Percentiles rank a stretch among this genome's conserved stretches.
These are phyloP conservation scores for Citrullus amarus DNA, from an alignment of 306 rosid genomes.

Conservation along the genomic window DNA sequence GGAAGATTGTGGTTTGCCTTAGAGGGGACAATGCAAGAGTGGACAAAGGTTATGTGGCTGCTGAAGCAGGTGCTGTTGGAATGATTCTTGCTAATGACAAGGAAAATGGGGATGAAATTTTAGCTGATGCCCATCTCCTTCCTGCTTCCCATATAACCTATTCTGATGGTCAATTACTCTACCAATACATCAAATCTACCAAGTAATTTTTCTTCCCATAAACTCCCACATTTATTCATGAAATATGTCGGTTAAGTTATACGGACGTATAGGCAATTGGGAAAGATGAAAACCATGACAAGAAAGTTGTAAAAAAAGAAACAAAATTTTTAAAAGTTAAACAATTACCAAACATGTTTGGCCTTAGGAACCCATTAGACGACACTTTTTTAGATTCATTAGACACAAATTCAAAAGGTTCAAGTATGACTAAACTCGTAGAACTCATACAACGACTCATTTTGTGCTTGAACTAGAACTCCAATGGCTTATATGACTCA, in stretches of 20 bases:
- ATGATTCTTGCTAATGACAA: not conserved
- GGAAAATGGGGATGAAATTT: not conserved
- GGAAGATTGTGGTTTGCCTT: conserved; percentile 1
- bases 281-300: no score
- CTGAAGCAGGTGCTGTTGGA: not conserved
- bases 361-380: no score
- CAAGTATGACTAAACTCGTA: not conserved
- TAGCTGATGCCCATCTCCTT: not conserved
- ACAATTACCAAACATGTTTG: no score
- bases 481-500: conserved; percentile 34
- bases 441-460: not conserved
- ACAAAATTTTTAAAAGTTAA: no score
- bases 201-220: not conserved
- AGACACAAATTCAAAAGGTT: not conserved
- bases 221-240: not conserved
- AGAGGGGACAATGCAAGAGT: not conserved
- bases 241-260: no score
- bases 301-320: no score
- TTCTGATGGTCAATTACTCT: not conserved
- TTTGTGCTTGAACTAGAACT: conserved; percentile 11
- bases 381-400: not conserved
- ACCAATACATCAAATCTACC: not conserved
- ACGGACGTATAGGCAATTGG: no score
- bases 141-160: not conserved
- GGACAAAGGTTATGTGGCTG: not conserved